Evolutionary conservation across 1,284 basidiomycete genomes (phyloP).

Genomic region (Fomitopsis betulina): DNA sequence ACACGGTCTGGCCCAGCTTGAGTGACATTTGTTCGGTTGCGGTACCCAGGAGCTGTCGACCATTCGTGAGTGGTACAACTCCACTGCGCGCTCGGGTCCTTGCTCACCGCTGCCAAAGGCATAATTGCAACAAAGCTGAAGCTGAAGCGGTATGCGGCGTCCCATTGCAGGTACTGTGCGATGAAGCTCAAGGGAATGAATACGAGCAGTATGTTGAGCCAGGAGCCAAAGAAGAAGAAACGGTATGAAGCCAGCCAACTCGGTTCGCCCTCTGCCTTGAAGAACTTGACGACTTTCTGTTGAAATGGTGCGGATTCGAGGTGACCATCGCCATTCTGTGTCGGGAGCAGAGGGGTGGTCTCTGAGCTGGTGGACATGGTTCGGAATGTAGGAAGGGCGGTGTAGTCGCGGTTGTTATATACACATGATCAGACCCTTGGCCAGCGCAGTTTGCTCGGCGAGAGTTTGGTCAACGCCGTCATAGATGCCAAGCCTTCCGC

Average conservation of each 20-base stretch:
- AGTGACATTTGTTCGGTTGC: conserved; percentile 84
- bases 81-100: not conserved
- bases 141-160: conserved; percentile 77
- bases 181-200: conserved; percentile 52
- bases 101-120: conserved; percentile 73
- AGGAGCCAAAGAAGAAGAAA: conserved; percentile 69
- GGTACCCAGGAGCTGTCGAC: conserved; percentile 62
- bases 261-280: conserved; percentile 60
- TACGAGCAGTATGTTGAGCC: conserved; percentile 74
- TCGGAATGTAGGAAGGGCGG: conserved; percentile 9
- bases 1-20: conserved; percentile 77
- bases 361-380: conserved; percentile 26
- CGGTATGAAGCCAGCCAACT: conserved; percentile 56
- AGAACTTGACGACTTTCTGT: conserved; percentile 35
- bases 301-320: conserved; percentile 26
- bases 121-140: conserved; percentile 87
- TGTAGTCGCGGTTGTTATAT: not conserved
- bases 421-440: not conserved
- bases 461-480: too few species aligned
- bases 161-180: conserved; percentile 65
- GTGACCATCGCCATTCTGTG: conserved; percentile 30
- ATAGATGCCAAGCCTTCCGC: not conserved
- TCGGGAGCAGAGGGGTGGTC: conserved; percentile 39
- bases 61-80: not conserved
- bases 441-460: not conserved